Evolutionary conservation across 768 basidiomycete genomes (phyloP).

Genomic region (Tremella fuciformis): DNA sequence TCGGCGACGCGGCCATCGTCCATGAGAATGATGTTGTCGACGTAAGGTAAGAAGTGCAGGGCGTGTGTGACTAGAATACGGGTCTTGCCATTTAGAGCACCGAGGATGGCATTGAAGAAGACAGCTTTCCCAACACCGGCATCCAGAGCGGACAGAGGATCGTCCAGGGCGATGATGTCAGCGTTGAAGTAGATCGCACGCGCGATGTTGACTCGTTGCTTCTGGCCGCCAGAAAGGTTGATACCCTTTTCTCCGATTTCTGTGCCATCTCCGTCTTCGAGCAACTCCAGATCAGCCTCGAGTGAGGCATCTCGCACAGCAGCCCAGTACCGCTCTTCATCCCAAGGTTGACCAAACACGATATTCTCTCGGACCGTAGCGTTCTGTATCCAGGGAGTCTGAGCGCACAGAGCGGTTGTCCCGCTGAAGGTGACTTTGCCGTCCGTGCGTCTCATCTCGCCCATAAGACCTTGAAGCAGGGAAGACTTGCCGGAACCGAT

Average conservation of each 20-base stretch:
- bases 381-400: slow-evolving; percentile 84
- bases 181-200: slow-evolving; percentile 81
- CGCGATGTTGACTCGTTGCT: slow-evolving; percentile 75
- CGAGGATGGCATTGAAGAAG: slow-evolving; percentile 76
- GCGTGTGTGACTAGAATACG: slow-evolving; percentile 88
- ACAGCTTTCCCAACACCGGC: slow-evolving; percentile 86
- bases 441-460: slow-evolving; percentile 70
- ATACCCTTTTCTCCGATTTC: slow-evolving; percentile 87
- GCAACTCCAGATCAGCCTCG: slow-evolving; percentile 73
- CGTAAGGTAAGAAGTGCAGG: slow-evolving; percentile 80
- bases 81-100: slow-evolving; percentile 66
- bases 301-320: slow-evolving; percentile 74
- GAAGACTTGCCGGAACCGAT: slow-evolving; percentile 59
- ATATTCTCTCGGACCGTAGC: slow-evolving; percentile 84
- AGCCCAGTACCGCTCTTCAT: slow-evolving; percentile 76
- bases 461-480: slow-evolving; percentile 50
- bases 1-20: slow-evolving; percentile 74
- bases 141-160: slow-evolving; percentile 80
- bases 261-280: slow-evolving; percentile 73
- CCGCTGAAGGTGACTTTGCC: slow-evolving; percentile 73
- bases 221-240: slow-evolving; percentile 77
- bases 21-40: slow-evolving; percentile 80
- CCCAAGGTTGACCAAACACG: slow-evolving; percentile 78
- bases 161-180: slow-evolving; percentile 81
- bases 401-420: slow-evolving; percentile 74